Evolutionary conservation across 1,139 yeast species (phyloP), one percentile per base, ranked within the genome.

Genomic region (Diutina pseudorugosa): DNA sequence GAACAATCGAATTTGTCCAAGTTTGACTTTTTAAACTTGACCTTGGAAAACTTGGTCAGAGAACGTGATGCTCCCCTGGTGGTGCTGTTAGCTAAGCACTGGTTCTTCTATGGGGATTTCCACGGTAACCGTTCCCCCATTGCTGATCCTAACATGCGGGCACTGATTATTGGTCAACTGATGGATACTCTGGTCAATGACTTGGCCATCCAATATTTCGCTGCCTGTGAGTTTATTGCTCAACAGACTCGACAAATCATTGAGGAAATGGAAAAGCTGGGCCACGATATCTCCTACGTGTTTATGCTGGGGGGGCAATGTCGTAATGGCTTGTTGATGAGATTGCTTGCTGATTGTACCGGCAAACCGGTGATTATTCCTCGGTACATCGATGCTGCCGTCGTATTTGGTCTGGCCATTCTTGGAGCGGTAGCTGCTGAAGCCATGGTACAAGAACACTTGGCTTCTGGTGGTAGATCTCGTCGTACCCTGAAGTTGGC

Each of bases 291-390:
- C 57, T 72, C 77, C 42, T 78, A 89, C 50, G 82, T 93, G 56
- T 93, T 84, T 69, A 83, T 93, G 82, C 84, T 95, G 59, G 98
- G 98, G 54, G 98, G 98, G 30, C 98, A 93, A 68, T 90, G 97
- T 68, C 80, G 97, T 65, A 93, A 93, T 67, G 85, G 89, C 19
- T 72, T 93, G 57, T 75, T 93, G 57, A 90, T 94, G 82, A 79
- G 95, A 70, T 72, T 91, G 56, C 76, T 93, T 66, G 96, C 98
- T 2, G 95, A 93, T 61, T 86, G 95, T 63, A 89, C 97, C 0
- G 95, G 95, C 3, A 75, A 85, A 69, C 95, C 97, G n/a, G 82
- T 93, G 52, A 79, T 93, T 51, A 88, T 91, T 59, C 98, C 98
- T 52, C 79, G 94, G 63, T 90, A 91, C 66, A 90, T 93, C 61